Evolutionary conservation across 441 rosid species (phyloP), one percentile per base, ranked within the genome.

Genomic region (Pelargonium fulgidum): DNA sequence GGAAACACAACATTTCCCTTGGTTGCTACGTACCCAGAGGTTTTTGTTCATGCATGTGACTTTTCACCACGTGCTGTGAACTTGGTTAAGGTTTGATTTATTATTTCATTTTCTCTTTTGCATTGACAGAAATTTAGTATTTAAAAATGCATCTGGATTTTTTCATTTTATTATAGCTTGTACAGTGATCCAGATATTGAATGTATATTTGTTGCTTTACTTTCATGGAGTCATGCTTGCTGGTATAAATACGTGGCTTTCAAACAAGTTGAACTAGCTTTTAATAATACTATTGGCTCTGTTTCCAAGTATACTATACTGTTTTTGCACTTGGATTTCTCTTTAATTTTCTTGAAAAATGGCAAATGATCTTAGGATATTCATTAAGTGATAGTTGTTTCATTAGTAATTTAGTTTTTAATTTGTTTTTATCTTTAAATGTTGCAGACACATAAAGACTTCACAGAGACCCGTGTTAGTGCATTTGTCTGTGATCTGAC

Each of bases 1-100:
- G 97, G 96, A 76, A 93, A 93, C 79, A 86, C 97, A 29, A 83
- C 84, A 42, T 91, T 86, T 75, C 98, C 98, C 50, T 76, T 91
- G 77, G 72, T 89, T 78, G 84, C 97, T 44, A 85, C 85, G 14
- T 91, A 86, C 72, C 92, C 93, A 29, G 81, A 89, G 78, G 79
- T 85, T 78, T 93, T 87, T 67, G 84, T 91, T 68, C 87, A 89
- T 76, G 97, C 95, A 3, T 93, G 98, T 64, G 97, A 93, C 80
- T 93, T 93, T 79, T 91, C 95, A 24, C 88, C 83, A 1, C 93
- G 91, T 13, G 97, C 97, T 9, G 85, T 93, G 66, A 74, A 88
- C 75, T 86, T 93, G 84, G 92, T 93, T 71, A 88, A 91, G 97
- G 98, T 91, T 67, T 16, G 80, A 48, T 67, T 70, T 58, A 73